A percentile compares a stretch with the other conserved stretches of the same genome.
phyloP scores from a whole-genome alignment of 148 eudicot species.

The Gaultheria prostrata region DNA sequence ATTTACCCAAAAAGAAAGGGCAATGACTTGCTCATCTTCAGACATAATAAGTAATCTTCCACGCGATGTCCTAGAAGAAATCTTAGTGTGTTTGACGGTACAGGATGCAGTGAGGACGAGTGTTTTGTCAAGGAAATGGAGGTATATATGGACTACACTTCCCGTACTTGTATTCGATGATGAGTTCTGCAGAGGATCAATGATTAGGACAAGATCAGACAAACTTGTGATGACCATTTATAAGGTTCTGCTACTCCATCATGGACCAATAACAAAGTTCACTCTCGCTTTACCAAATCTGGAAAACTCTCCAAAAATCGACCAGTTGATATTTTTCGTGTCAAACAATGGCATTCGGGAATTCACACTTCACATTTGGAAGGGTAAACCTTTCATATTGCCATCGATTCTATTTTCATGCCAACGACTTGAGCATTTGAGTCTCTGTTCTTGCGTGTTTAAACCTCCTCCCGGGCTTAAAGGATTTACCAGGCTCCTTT shows the following conservation, averaged over 20 bases:
- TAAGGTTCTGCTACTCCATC: too few species aligned
- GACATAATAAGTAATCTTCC: too few species aligned
- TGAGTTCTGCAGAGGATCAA: not conserved
- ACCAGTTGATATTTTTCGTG: not conserved
- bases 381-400: not conserved
- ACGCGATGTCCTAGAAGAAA: not conserved
- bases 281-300: not conserved
- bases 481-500: constrained; percentile 14
- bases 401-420: too few species aligned
- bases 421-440: too few species aligned
- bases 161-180: constrained; percentile 16
- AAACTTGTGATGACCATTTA: too few species aligned
- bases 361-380: not conserved
- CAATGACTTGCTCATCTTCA: too few species aligned
- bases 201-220: too few species aligned
- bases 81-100: constrained; percentile 8
- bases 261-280: too few species aligned
- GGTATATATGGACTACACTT: constrained; percentile 17
- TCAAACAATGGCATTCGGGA: not conserved
- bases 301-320: not conserved
- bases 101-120: constrained; percentile 24
- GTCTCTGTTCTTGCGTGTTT: too few species aligned
- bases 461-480: too few species aligned
- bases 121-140: constrained; percentile 9
- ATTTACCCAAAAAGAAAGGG: too few species aligned